Evolutionary conservation across 768 basidiomycete genomes (phyloP), one percentile per base, ranked within the genome.

Genomic region (Strobilomyces echinocephalus): DNA sequence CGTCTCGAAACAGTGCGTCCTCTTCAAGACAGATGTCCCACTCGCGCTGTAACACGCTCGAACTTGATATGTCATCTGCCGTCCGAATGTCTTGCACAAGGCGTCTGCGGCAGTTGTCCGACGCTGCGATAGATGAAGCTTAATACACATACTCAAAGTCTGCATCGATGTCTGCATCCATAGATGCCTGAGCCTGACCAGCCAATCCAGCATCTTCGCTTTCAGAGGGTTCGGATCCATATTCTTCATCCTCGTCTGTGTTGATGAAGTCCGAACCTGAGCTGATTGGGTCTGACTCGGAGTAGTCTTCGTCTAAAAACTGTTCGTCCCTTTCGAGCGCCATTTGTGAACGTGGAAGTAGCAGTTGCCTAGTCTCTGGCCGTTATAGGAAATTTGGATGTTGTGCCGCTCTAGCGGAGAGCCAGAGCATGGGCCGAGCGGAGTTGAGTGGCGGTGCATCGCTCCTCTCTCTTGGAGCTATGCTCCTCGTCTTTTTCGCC

Each of bases 1-100:
- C 87, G 52, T 90, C 85, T 14, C 79, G 81, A 63, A 91, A 87
- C 58, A 84, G 80, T 1, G 79, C 79, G 12, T 88, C 82, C 52
- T 89, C 84, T 61, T 85, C 81, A 41, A 54, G 49, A 33, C 36
- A 49, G 10, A 54, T 42, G 9, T 54, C 54, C 54, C 54, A 54
- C n/a, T 54, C 54, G 28, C 38, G 49, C 21, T 54, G 54, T 33
- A 54, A 39, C n/a, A 51, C 18, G 7, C 53, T 52, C 4, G 52
- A 59, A n/a, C 44, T 59, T 24, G 60, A 62, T 31, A 62, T 24
- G 31, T 62, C 56, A 11, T 49, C 53, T 12, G 48, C 36, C 10
- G 48, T 39, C 18, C 48, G 48, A 28, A 54, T 54, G 31, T 33
- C 45, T 39, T 21, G 48, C n/a, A 54, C 53, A 8, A 54, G 42